Conservation (phyloP, 352 stramenopile species). For the Globisporangium echinulatum region DNA sequence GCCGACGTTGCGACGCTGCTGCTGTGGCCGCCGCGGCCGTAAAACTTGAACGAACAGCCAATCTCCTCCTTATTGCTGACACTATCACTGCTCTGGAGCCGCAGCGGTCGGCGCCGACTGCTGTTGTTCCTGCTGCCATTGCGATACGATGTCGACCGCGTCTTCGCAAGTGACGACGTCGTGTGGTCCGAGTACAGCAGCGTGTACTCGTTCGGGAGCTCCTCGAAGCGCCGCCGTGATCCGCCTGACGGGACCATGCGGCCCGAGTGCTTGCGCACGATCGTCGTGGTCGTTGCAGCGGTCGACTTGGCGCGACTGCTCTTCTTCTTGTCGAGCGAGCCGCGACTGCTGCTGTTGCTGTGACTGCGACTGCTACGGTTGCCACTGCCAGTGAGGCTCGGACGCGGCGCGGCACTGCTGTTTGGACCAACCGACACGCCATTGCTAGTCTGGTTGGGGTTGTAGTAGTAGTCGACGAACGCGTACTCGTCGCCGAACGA, state of each 20-base stretch:
- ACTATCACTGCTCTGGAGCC: conserved; percentile 5
- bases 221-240: conserved; percentile 19
- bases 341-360: not conserved
- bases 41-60: conserved; percentile 60
- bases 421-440: not conserved
- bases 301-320: not conserved
- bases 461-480: conserved; percentile 25
- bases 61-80: conserved; percentile 16
- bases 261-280: conserved; percentile 55
- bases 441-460: conserved; percentile 7
- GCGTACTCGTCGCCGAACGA: conserved; percentile 28
- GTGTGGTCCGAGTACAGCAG: conserved; percentile 20
- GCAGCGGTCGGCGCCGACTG: conserved; percentile 2
- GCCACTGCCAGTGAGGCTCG: conserved; percentile 5
- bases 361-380: conserved; percentile 7
- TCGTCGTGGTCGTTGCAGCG: not conserved
- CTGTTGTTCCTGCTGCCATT: not conserved
- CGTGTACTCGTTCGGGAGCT: conserved; percentile 22
- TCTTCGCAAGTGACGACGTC: conserved; percentile 11
- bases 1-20: conserved; percentile 13
- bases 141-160: not conserved
- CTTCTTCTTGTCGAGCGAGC: conserved; percentile 7
- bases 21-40: conserved; percentile 35
- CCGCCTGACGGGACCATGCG: conserved; percentile 27
- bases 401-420: not conserved